Evolutionary conservation across 108 stramenopile genomes (phyloP).

Genomic region (Cylindrotheca fusiformis): DNA sequence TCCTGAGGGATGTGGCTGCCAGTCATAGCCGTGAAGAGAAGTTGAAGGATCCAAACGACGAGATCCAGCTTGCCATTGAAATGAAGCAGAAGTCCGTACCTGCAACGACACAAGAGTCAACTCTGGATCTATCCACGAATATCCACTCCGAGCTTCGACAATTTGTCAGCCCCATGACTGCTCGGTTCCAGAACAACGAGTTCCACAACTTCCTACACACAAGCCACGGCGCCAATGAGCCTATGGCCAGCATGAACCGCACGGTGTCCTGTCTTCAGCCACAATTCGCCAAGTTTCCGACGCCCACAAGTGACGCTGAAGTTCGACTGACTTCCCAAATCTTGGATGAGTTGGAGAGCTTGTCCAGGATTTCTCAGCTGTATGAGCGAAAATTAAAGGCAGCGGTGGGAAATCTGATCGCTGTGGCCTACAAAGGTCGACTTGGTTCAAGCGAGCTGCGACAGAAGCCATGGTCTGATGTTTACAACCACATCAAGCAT

Average conservation of each 20-base stretch:
- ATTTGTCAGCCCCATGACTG: conserved; percentile 7
- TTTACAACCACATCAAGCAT: neutral
- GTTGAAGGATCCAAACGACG: neutral
- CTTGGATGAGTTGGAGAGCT: neutral
- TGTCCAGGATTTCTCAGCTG: neutral
- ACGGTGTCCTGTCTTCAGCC: neutral
- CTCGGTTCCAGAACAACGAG: neutral
- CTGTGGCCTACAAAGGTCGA: neutral
- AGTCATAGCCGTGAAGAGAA: no score
- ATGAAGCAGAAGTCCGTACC: neutral
- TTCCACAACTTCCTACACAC: conserved; percentile 26
- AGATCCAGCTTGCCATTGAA: neutral
- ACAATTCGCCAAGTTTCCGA: neutral
- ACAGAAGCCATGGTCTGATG: neutral
- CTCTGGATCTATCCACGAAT: neutral
- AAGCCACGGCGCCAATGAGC: conserved; percentile 4
- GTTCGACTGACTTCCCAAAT: neutral
- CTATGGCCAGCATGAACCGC: neutral
- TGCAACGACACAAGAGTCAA: neutral
- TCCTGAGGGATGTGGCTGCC: neutral
- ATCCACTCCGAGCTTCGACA: neutral
- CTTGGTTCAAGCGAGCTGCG: neutral
- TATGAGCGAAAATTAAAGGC: neutral
- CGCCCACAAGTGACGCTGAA: no score
- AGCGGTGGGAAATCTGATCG: neutral